phyloP scores from a whole-genome alignment of 2,329 filamentous ascomycete genomes.

The Trichoderma simmonsii region DNA sequence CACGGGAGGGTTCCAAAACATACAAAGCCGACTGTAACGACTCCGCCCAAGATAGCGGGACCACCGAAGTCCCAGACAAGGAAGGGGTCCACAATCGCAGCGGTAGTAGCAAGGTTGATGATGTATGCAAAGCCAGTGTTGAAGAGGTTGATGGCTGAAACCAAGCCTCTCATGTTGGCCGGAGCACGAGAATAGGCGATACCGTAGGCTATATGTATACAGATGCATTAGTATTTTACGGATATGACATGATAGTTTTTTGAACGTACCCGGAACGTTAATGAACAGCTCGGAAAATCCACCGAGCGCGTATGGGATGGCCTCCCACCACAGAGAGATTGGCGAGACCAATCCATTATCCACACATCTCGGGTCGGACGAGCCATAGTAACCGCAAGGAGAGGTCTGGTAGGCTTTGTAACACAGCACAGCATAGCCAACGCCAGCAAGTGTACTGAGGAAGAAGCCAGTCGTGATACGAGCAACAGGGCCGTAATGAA shows the following conservation, averaged over 20 bases:
- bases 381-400: slow-evolving; percentile 41
- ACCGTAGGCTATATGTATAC: background rate
- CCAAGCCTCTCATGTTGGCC: slow-evolving; percentile 49
- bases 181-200: slow-evolving; percentile 42
- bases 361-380: slow-evolving; percentile 22
- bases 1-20: background rate
- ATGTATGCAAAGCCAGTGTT: slow-evolving; percentile 45
- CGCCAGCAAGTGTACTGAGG: slow-evolving; percentile 46
- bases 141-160: slow-evolving; percentile 49
- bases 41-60: slow-evolving; percentile 36
- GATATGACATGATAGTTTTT: background rate
- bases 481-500: slow-evolving; percentile 57
- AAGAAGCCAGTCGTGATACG: slow-evolving; percentile 58
- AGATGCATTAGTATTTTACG: background rate
- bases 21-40: background rate
- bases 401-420: slow-evolving; percentile 56
- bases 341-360: slow-evolving; percentile 21
- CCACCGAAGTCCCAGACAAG: slow-evolving; percentile 50
- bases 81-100: slow-evolving; percentile 47
- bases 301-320: slow-evolving; percentile 27
- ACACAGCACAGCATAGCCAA: slow-evolving; percentile 55
- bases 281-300: background rate
- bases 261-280: background rate
- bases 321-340: slow-evolving; percentile 28
- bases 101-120: slow-evolving; percentile 44